These are phyloP conservation scores for Metschnikowia koreensis DNA, from an alignment of 805 yeast species.

Conservation along the genomic window DNA sequence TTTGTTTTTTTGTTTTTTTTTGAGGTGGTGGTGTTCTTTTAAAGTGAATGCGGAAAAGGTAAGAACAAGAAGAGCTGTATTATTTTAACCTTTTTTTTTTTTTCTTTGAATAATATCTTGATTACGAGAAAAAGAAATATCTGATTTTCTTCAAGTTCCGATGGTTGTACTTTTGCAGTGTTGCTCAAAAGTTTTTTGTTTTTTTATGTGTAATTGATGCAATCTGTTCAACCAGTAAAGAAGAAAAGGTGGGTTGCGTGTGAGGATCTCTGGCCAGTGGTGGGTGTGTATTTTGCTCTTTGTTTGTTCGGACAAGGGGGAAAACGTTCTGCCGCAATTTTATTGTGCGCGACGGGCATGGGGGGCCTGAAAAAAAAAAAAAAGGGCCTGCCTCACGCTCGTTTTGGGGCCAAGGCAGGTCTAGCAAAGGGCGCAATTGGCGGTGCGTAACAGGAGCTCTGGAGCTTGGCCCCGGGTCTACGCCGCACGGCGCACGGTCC, in stretches of 20 bases:
- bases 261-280: too few relatives aligned
- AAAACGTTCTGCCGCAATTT: background rate
- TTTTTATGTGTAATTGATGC: too few relatives aligned
- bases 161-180: too few relatives aligned
- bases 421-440: background rate
- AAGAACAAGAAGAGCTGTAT: background rate
- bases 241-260: too few relatives aligned
- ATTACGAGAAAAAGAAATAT: background rate
- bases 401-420: background rate
- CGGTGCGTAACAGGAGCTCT: background rate
- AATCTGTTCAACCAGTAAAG: too few relatives aligned
- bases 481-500: background rate
- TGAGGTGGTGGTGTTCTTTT: background rate
- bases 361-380: too few relatives aligned
- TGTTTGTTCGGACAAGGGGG: background rate
- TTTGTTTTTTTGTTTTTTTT: background rate
- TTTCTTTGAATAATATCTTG: background rate
- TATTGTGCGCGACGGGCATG: background rate
- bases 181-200: too few relatives aligned
- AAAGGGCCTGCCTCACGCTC: background rate
- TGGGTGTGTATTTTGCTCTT: background rate
- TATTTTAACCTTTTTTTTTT: background rate
- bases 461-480: background rate
- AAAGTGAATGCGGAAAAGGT: background rate
- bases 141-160: background rate